Conservation (phyloP, 495 filamentous ascomycete species). For the Clohesyomyces aquaticus region DNA sequence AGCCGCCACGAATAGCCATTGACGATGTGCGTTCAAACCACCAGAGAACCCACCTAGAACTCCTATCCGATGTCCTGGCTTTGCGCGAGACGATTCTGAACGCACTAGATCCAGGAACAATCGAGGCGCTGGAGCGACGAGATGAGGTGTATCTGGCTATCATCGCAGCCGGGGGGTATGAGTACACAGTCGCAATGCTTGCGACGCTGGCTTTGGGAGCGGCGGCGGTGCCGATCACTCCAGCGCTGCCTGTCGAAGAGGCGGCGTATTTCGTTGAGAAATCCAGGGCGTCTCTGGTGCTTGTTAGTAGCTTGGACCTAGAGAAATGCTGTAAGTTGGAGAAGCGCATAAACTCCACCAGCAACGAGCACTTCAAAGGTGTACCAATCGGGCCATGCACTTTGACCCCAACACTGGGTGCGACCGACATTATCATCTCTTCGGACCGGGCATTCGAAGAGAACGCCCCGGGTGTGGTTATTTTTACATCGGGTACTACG, state of each 20-base stretch:
- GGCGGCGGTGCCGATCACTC: slow-evolving; percentile 47
- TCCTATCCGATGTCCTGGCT: slow-evolving; percentile 45
- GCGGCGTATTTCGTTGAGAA: slow-evolving; percentile 52
- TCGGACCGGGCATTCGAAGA: slow-evolving; percentile 45
- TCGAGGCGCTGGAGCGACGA: slow-evolving; percentile 39
- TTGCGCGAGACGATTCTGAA: slow-evolving; percentile 38
- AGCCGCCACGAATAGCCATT: slow-evolving; percentile 37
- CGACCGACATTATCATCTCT: slow-evolving; percentile 40
- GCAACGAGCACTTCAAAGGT: slow-evolving; percentile 32
- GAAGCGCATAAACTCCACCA: slow-evolving; percentile 19
- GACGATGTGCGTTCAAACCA: slow-evolving; percentile 39
- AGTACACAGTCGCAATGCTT: slow-evolving; percentile 54
- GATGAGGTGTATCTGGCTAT: slow-evolving; percentile 55
- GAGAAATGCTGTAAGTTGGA: slow-evolving; percentile 41
- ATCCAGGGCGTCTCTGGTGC: slow-evolving; percentile 38
- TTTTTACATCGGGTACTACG: slow-evolving; percentile 51
- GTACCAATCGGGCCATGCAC: slow-evolving; percentile 40
- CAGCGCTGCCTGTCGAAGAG: slow-evolving; percentile 50
- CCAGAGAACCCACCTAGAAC: slow-evolving; percentile 43
- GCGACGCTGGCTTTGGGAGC: slow-evolving; percentile 53
- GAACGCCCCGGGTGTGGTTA: slow-evolving; percentile 45
- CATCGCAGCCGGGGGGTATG: slow-evolving; percentile 54
- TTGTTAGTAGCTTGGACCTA: slow-evolving; percentile 35
- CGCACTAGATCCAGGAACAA: slow-evolving; percentile 22
- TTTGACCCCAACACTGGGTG: slow-evolving; percentile 26